Evolutionary conservation across 108 stramenopile species (phyloP).

Genomic region (Cylindrotheca fusiformis): DNA sequence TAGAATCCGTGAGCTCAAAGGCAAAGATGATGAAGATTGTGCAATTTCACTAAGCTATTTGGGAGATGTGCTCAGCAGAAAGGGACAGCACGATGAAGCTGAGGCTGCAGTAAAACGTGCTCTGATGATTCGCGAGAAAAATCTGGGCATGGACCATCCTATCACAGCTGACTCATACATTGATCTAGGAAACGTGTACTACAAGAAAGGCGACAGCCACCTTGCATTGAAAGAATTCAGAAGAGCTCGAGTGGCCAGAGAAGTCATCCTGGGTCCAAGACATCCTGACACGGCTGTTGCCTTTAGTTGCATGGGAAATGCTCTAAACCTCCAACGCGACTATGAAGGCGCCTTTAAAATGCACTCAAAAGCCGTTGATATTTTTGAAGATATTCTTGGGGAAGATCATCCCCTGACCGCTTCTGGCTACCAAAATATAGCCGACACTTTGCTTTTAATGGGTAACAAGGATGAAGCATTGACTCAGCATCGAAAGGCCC

Average conservation of each 20-base stretch:
- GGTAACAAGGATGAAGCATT: conserved; percentile 32
- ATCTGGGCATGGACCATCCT: conserved; percentile 24
- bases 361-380: conserved; percentile 22
- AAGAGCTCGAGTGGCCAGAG: conserved; percentile 27
- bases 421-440: conserved; percentile 15
- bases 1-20: conserved; percentile 28
- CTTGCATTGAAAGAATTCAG: conserved; percentile 29
- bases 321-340: conserved; percentile 15
- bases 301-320: conserved; percentile 19
- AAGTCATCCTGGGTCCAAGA: conserved; percentile 20
- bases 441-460: conserved; percentile 16
- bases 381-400: conserved; percentile 25
- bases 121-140: conserved; percentile 22
- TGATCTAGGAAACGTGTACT: conserved; percentile 28
- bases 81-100: conserved; percentile 26
- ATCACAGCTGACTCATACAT: conserved; percentile 26
- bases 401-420: conserved; percentile 32
- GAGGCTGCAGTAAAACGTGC: conserved; percentile 26
- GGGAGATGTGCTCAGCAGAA: conserved; percentile 24
- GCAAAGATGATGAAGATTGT: conserved; percentile 32
- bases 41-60: conserved; percentile 25
- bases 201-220: conserved; percentile 17
- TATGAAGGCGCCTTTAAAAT: conserved; percentile 18
- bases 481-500: conserved; percentile 26
- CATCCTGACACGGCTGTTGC: conserved; percentile 35